These are phyloP conservation scores for Barnettozyma botsteinii DNA, from an alignment of 805 yeast species.

Conservation along the genomic window DNA sequence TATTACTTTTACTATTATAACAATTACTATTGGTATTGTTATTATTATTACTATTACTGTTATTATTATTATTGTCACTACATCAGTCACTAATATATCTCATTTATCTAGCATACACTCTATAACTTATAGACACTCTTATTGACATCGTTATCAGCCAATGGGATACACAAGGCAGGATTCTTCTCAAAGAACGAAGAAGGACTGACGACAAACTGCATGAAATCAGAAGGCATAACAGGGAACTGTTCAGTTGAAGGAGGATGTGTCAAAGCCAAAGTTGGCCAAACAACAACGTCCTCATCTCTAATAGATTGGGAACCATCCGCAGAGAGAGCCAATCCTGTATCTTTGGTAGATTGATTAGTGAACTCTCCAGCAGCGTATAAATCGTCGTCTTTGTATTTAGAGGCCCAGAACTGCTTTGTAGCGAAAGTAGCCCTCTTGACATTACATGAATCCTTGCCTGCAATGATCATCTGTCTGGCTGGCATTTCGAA, in stretches of 20 bases:
- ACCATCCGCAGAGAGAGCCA: slow-evolving; percentile 67
- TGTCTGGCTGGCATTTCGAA: slow-evolving; percentile 69
- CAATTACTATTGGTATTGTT: too few species aligned
- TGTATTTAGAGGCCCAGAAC: slow-evolving; percentile 76
- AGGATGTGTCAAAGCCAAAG: slow-evolving; percentile 74
- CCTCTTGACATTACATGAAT: slow-evolving; percentile 62
- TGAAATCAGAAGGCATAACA: slow-evolving; percentile 81
- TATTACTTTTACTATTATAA: background rate
- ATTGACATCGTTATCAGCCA: slow-evolving; percentile 61
- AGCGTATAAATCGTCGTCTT: slow-evolving; percentile 65
- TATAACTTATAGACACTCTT: slow-evolving; percentile 28
- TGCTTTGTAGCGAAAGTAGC: slow-evolving; percentile 74
- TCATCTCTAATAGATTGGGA: slow-evolving; percentile 64
- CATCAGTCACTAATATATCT: too few species aligned
- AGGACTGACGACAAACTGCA: slow-evolving; percentile 62
- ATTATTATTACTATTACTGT: too few species aligned
- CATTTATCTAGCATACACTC: background rate
- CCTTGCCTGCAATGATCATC: slow-evolving; percentile 61
- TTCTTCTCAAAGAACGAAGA: slow-evolving; percentile 70
- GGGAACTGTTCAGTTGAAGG: slow-evolving; percentile 87
- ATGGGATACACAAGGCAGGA: slow-evolving; percentile 76
- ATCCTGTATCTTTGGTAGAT: slow-evolving; percentile 63
- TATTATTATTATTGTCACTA: too few species aligned
- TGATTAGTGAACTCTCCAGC: slow-evolving; percentile 88
- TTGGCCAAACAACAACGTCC: slow-evolving; percentile 76